Evolutionary conservation across 345 rosid species (phyloP).

Genomic region (Aquilaria malaccensis): DNA sequence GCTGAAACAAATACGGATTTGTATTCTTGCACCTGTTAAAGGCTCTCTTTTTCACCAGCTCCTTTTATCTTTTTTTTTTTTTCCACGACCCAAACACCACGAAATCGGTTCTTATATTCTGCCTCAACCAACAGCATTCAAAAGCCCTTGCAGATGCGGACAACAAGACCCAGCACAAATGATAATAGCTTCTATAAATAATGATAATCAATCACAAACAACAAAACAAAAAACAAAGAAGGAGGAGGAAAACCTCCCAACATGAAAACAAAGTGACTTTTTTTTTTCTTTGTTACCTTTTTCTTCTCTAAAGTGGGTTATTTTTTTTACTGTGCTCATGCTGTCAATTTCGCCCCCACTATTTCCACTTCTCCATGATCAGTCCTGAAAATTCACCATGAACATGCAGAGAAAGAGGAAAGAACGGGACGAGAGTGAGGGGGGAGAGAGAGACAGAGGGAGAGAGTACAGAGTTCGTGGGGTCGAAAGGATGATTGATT

Average conservation of each 20-base stretch:
- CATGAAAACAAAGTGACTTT: background rate
- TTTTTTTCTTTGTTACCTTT: background rate
- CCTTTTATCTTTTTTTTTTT: slow-evolving; percentile 7
- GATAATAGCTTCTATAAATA: background rate
- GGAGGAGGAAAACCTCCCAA: background rate
- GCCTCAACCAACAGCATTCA: slow-evolving; percentile 2
- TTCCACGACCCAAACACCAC: background rate
- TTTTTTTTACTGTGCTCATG: background rate
- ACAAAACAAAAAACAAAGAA: background rate
- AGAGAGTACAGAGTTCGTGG: slow-evolving; percentile 7
- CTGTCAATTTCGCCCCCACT: slow-evolving; percentile 12
- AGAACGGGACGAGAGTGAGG: slow-evolving; percentile 5
- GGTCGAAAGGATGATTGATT: slow-evolving; percentile 8
- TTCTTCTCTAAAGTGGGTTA: background rate
- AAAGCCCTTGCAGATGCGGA: slow-evolving; percentile 4
- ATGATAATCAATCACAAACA: background rate
- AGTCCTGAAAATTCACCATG: slow-evolving; percentile 23
- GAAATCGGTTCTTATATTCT: slow-evolving; percentile 1
- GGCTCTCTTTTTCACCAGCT: slow-evolving; percentile 1
- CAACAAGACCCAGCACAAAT: background rate
- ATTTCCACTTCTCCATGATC: slow-evolving; percentile 13
- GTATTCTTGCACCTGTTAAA: slow-evolving; percentile 7
- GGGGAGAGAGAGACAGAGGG: background rate
- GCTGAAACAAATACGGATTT: slow-evolving; percentile 13
- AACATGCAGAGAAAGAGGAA: slow-evolving; percentile 16